Evolutionary conservation across 2,329 filamentous ascomycete genomes (phyloP).

Genomic region (Zasmidium angulare): DNA sequence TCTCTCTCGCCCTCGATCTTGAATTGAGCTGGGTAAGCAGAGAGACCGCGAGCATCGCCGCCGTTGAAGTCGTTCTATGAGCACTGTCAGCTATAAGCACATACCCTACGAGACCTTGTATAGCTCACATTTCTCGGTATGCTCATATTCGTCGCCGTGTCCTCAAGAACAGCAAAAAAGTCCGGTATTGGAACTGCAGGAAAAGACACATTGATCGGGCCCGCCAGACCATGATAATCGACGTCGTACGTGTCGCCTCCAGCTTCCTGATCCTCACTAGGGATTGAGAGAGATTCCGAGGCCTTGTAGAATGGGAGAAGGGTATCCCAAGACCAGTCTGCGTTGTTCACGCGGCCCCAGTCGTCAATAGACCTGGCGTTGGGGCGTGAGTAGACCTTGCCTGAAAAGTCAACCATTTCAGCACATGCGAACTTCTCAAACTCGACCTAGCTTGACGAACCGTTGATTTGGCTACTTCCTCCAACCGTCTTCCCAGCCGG

Average conservation of each 20-base stretch:
- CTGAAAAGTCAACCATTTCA: constrained; percentile 1
- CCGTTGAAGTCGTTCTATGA: constrained; percentile 44
- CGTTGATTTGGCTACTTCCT: constrained; percentile 18
- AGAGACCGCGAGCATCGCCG: constrained; percentile 46
- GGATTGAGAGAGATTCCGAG: constrained; percentile 9
- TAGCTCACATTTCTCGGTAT: constrained; percentile 34
- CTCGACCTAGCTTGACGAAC: background rate
- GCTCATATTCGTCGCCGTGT: constrained; percentile 37
- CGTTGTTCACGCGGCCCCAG: constrained; percentile 17
- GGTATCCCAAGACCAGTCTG: constrained; percentile 16
- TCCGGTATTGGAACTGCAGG: constrained; percentile 9
- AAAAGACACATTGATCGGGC: constrained; percentile 17
- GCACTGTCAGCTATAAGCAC: no score
- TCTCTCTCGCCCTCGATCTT: constrained; percentile 40
- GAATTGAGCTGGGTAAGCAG: constrained; percentile 38
- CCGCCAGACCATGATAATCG: constrained; percentile 17
- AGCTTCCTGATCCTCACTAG: constrained; percentile 6
- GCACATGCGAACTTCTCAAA: no score
- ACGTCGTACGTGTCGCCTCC: constrained; percentile 8
- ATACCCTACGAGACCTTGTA: no score
- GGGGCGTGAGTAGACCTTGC: constrained; percentile 17
- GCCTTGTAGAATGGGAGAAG: constrained; percentile 17
- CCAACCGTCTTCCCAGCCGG: constrained; percentile 16
- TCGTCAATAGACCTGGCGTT: constrained; percentile 13
- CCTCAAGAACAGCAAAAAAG: constrained; percentile 33